Base-by-base conservation (phyloP, 768 basidiomycete species). In the Chiua virens region DNA sequence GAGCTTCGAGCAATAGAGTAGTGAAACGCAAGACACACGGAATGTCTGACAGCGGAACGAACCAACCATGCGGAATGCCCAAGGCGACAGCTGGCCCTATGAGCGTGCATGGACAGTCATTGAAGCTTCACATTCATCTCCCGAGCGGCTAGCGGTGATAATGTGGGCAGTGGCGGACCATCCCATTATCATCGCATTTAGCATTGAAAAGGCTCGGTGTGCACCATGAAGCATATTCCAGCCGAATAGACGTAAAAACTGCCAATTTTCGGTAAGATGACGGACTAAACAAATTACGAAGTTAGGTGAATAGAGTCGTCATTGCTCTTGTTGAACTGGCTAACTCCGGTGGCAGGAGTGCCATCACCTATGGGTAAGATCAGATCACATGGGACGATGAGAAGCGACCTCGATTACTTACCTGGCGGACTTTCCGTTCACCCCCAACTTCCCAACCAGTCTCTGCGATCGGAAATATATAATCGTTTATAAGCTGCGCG, bases 391-490 rank as follows among this genome's bases (percentile, higher is more conserved):
- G 42, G 48, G 41, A 39, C 32, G 21, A 36, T n/a, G 14, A 23
- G 23, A 22, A n/a, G 34, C 18, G 34, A 17, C 22, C 21, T 42
- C 35, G n/a, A 46, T 44, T 36, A 65, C 72, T 56, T 54, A 90
- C 90, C 79, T 80, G 81, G 25, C 70, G 73, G 50, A 80, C 72
- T 52, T 80, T 70, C 35, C 81, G 81, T 66, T 86, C 79, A 3
- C 92, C 92, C 11, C 94, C 92, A 34, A 90, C 87, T 38, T 92
- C 90, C 94, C 93, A 97, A 9, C 87, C 88, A 49, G 76, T 79
- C 53, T 82, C 78, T 6, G 92, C 85, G 27, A 89, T 74, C 6
- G 79, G 81, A 44, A 87, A 60, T 38, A 94, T 76, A 54, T 78
- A 78, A 18, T 77, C 72, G 20, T 79, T 78, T 9, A 89, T 75